These are phyloP conservation scores for Epichloe baconii DNA, from an alignment of 2,329 filamentous ascomycete species.

Conservation along the genomic window DNA sequence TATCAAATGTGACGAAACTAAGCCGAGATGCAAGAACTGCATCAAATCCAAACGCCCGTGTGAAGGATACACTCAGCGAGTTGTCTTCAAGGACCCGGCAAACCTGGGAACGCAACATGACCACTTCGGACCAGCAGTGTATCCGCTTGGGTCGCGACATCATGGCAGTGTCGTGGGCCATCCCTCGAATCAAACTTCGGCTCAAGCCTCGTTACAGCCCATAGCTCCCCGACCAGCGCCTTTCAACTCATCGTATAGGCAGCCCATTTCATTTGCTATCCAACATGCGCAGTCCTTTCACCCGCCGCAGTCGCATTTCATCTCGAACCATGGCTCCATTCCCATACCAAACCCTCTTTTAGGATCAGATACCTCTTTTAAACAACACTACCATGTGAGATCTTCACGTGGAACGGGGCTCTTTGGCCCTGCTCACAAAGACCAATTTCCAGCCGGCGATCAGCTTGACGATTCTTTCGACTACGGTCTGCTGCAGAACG, in stretches of 20 bases:
- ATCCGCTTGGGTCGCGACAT: conserved; percentile 26
- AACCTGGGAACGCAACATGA: conserved; percentile 25
- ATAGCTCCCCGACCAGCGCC: conserved; percentile 40
- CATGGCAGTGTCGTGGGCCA: conserved; percentile 11
- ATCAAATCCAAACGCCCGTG: conserved; percentile 75
- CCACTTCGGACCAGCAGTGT: conserved; percentile 28
- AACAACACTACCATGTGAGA: conserved; percentile 1
- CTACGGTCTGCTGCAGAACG: not conserved
- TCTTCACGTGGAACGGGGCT: not conserved
- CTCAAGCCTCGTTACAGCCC: conserved; percentile 24
- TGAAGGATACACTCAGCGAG: conserved; percentile 70
- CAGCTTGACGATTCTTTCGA: conserved; percentile 1
- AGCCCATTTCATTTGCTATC: conserved; percentile 5
- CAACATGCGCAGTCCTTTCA: conserved; percentile 1
- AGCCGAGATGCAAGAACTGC: conserved; percentile 71
- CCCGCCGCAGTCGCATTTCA: conserved; percentile 1
- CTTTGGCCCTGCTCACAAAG: conserved; percentile 1
- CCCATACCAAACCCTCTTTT: conserved; percentile 12
- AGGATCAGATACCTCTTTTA: conserved; percentile 3
- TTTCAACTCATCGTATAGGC: conserved; percentile 13
- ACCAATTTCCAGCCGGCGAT: conserved; percentile 6
- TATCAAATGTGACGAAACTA: conserved; percentile 93
- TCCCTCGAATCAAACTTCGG: conserved; percentile 22
- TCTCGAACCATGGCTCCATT: conserved; percentile 1
- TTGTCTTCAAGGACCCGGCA: conserved; percentile 62